A percentile compares a stretch with the other conserved stretches of the same genome.
Evolutionary conservation across 495 filamentous ascomycete species (phyloP).

Genomic region (Halenospora varia): DNA sequence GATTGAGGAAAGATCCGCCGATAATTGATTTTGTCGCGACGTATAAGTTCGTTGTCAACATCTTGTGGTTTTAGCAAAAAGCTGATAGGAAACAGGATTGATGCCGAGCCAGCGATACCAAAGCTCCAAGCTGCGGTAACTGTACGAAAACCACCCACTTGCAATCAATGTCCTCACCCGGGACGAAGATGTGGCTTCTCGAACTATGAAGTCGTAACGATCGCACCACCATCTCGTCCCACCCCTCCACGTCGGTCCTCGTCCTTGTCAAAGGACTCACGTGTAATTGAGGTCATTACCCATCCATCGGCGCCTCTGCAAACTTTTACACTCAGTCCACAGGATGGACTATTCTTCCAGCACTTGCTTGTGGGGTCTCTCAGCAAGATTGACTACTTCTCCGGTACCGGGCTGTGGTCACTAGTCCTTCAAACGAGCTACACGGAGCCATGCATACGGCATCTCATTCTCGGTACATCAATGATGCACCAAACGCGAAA

Average conservation of each 20-base stretch:
- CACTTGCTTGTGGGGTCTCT: not conserved
- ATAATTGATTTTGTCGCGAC: not conserved
- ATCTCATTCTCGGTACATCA: slow-evolving; percentile 1
- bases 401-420: not conserved
- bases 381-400: not conserved
- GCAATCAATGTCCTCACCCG: slow-evolving; percentile 1
- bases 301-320: slow-evolving; percentile 3
- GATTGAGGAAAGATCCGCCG: not conserved
- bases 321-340: not conserved
- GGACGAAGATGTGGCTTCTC: not conserved
- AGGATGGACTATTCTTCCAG: slow-evolving; percentile 9
- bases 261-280: slow-evolving; percentile 1
- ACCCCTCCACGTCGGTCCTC: slow-evolving; percentile 8
- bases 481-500: slow-evolving; percentile 1
- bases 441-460: slow-evolving; percentile 1
- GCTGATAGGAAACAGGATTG: not conserved
- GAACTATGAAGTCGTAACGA: not conserved
- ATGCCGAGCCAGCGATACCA: not conserved
- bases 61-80: not conserved
- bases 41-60: not conserved
- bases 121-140: not conserved
- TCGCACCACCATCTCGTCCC: not conserved
- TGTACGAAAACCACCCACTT: not conserved
- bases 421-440: slow-evolving; percentile 1
- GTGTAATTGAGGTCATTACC: not conserved